Base-by-base conservation (phyloP, 495 filamentous ascomycete genomes). In the Penicillium bialowiezense region DNA sequence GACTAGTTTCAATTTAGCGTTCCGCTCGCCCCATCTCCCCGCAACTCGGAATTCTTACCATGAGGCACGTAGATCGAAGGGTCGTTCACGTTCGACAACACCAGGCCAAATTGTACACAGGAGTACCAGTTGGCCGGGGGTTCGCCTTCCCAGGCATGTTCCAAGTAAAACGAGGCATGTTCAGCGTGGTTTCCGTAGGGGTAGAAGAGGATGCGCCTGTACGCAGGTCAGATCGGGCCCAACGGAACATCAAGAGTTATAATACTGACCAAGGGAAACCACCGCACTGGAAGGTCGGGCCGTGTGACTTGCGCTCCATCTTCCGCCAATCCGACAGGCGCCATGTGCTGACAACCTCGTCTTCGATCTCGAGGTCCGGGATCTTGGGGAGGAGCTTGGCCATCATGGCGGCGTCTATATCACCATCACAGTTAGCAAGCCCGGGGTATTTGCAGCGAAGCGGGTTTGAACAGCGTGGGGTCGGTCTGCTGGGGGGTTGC, bases 161-260 rank as follows among this genome's bases (percentile, higher is more conserved):
- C 93, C 21, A 99, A 82, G 70, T 99, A 99, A 63, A 99, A 87
- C 2, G 95, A 97, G 35, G 86, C 87, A 52, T 86, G 84, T 54
- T 97, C 92, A 36, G 88, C 84, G 52, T 93, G 89, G 57, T 99
- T 99, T 37, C 93, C 93, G 40, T 83, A 89, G 0, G 93, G 93
- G 63, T 97, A 99, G 55, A 97, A 89, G 18, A 99, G 83, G 59
- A 97, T 85, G 54, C 90, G 88, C 91, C 88, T 91, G 57, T 34
- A 35, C 29, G 19, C 14, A 15, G 9, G 48, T 64, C 50, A 64
- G 47, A 24, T 24, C n/a, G 44, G 32, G 19, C 35, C 12, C 7
- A 34, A n/a, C n/a, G 26, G 43, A 21, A 36, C 31, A 18, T 26
- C 8, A 4, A 45, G 32, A 42, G 35, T 48, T 48, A 34, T 31